phyloP scores from a whole-genome alignment of 345 rosid species.

The Schrenkiella parvula region DNA sequence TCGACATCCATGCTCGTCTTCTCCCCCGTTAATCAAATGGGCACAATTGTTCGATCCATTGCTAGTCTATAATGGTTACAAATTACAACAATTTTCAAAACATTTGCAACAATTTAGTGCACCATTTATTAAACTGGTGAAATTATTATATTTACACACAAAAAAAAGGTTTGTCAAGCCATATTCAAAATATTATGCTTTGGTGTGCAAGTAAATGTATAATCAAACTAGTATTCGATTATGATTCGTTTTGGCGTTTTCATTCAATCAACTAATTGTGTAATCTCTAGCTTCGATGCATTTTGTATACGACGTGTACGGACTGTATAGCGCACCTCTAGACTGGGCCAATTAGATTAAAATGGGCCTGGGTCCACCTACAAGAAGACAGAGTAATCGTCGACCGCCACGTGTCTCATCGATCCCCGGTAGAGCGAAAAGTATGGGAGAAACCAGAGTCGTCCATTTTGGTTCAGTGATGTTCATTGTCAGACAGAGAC shows the following conservation, averaged over 20 bases:
- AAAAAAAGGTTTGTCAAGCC: not conserved
- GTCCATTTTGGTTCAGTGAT: slow-evolving; percentile 23
- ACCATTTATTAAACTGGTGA: not conserved
- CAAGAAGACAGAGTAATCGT: not conserved
- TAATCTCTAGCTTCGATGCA: not conserved
- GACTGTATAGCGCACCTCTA: slow-evolving; percentile 21
- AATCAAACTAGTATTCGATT: not conserved
- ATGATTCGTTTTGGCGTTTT: not conserved
- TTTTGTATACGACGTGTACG: slow-evolving; percentile 28
- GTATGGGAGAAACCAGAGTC: slow-evolving; percentile 29
- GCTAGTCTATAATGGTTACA: not conserved
- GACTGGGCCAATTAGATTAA: slow-evolving; percentile 19
- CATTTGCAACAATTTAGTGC: slow-evolving; percentile 9
- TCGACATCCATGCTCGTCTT: slow-evolving; percentile 15
- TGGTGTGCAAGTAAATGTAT: not conserved
- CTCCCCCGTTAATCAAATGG: slow-evolving; percentile 18
- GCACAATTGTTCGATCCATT: not conserved
- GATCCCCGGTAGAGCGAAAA: slow-evolving; percentile 9
- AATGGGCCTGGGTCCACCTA: slow-evolving; percentile 25
- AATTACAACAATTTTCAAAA: slow-evolving; percentile 18
- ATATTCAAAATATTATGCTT: not conserved
- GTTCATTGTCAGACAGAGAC: slow-evolving; percentile 24
- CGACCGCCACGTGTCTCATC: slow-evolving; percentile 22
- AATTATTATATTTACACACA: not conserved
- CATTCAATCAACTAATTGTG: not conserved